Percentiles rank a stretch among this genome's conserved stretches.
phyloP scores from a whole-genome alignment of 2,329 filamentous ascomycete species.

The Diaporthe ilicicola region DNA sequence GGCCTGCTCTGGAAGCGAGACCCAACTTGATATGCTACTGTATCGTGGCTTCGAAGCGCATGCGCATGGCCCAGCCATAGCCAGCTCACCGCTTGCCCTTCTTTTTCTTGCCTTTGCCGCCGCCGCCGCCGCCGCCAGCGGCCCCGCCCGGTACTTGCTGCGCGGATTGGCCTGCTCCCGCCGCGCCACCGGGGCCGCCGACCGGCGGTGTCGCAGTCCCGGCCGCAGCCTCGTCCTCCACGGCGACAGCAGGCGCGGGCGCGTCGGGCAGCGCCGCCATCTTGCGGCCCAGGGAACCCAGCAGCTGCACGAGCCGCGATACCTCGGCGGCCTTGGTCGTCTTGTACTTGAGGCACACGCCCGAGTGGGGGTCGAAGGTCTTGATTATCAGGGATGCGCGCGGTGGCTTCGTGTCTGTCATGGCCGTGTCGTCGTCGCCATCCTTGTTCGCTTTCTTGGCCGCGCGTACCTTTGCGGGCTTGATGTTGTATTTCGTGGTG shows the following conservation, averaged over 20 bases:
- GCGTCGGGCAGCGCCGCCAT: slow-evolving; percentile 66
- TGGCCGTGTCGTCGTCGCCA: slow-evolving; percentile 41
- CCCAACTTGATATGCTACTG: neutral
- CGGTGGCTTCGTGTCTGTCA: slow-evolving; percentile 53
- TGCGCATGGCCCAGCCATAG: neutral
- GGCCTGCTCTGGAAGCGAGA: neutral
- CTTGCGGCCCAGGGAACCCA: slow-evolving; percentile 78
- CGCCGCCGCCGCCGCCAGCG: slow-evolving; percentile 51
- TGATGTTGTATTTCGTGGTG: slow-evolving; percentile 89
- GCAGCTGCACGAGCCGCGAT: slow-evolving; percentile 76
- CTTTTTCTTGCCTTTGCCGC: slow-evolving; percentile 72
- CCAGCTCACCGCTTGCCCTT: slow-evolving; percentile 71
- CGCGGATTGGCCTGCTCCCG: slow-evolving; percentile 26
- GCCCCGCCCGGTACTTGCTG: slow-evolving; percentile 41
- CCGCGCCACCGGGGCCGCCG: slow-evolving; percentile 32
- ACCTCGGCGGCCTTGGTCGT: slow-evolving; percentile 94
- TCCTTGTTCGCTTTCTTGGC: slow-evolving; percentile 37
- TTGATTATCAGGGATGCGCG: slow-evolving; percentile 82
- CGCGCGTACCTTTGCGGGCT: slow-evolving; percentile 48
- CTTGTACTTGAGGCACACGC: slow-evolving; percentile 87
- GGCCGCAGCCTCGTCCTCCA: slow-evolving; percentile 45
- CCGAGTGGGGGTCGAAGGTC: slow-evolving; percentile 85
- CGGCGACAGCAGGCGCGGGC: slow-evolving; percentile 35
- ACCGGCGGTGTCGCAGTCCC: slow-evolving; percentile 28
- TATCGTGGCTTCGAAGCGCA: neutral